These are phyloP conservation scores for Mangifera indica DNA, from an alignment of 345 rosid genomes.

Conservation along the genomic window DNA sequence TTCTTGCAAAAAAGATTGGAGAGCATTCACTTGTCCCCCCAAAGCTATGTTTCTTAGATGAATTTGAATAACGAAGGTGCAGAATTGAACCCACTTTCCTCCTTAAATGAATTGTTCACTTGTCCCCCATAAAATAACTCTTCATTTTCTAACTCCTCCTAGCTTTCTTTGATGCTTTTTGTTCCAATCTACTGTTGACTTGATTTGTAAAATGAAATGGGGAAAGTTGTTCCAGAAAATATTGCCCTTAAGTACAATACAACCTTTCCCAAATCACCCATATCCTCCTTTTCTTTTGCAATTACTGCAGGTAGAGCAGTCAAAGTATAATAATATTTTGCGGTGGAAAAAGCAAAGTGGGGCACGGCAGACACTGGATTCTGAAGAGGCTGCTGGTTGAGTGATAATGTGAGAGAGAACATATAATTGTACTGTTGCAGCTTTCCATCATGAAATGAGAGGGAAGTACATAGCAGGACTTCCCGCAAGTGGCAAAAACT, in stretches of 20 bases:
- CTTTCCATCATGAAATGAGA: too few relatives aligned
- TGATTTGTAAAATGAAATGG: background rate
- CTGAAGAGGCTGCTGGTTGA: too few relatives aligned
- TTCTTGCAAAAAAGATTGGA: background rate
- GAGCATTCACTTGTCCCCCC: background rate
- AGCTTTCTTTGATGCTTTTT: background rate
- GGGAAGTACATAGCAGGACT: too few relatives aligned
- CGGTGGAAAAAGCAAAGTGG: too few relatives aligned
- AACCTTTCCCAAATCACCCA: background rate
- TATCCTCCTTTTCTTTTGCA: background rate
- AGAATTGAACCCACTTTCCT: background rate
- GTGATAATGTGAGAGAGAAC: too few relatives aligned
- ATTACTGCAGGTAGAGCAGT: too few relatives aligned
- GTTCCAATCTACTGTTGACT: background rate
- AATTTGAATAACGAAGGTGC: background rate
- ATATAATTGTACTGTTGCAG: too few relatives aligned
- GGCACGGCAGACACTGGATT: too few relatives aligned
- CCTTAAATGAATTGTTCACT: too few relatives aligned
- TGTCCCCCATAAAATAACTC: too few relatives aligned
- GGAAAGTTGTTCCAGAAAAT: background rate
- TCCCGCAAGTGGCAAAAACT: too few relatives aligned
- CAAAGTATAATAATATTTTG: too few relatives aligned
- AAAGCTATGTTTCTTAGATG: background rate
- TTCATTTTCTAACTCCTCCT: background rate
- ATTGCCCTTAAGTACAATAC: background rate